These are phyloP conservation scores for Gypsophila paniculata DNA, from an alignment of 179 eudicot species.

Conservation along the genomic window DNA sequence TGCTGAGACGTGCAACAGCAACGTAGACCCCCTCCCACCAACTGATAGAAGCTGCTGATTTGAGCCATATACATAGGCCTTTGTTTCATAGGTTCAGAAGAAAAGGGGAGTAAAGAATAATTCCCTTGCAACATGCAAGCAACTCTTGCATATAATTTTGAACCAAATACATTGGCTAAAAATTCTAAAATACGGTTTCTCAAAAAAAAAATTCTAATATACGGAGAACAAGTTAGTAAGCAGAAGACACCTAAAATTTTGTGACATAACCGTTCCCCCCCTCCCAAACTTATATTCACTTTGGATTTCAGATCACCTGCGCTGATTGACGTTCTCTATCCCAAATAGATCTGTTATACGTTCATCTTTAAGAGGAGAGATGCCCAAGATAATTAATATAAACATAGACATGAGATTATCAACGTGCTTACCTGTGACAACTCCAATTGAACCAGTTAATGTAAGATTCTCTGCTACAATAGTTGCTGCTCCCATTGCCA, in stretches of 20 bases:
- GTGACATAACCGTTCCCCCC: no score
- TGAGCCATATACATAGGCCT: not conserved
- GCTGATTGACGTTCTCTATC: not conserved
- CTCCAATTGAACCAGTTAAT: conserved; percentile 92
- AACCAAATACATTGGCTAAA: no score
- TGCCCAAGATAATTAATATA: not conserved
- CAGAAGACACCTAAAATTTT: not conserved
- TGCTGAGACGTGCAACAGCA: not conserved
- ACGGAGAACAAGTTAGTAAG: not conserved
- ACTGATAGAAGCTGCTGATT: not conserved
- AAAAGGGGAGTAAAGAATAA: not conserved
- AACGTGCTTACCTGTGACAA: conserved; percentile 64
- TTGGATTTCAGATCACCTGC: not conserved
- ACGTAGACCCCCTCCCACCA: not conserved
- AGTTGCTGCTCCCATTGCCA: conserved; percentile 87
- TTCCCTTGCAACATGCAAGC: not conserved
- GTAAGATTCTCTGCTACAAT: conserved; percentile 91
- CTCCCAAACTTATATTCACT: not conserved
- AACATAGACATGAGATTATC: not conserved
- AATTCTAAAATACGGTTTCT: no score
- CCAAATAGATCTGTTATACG: not conserved
- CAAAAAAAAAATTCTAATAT: no score
- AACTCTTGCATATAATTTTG: not conserved
- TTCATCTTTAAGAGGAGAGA: not conserved
- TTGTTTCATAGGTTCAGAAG: not conserved